Evolutionary conservation across 202 grass and related monocot genomes (phyloP).

Genomic region (Tripidium arundinaceum): DNA sequence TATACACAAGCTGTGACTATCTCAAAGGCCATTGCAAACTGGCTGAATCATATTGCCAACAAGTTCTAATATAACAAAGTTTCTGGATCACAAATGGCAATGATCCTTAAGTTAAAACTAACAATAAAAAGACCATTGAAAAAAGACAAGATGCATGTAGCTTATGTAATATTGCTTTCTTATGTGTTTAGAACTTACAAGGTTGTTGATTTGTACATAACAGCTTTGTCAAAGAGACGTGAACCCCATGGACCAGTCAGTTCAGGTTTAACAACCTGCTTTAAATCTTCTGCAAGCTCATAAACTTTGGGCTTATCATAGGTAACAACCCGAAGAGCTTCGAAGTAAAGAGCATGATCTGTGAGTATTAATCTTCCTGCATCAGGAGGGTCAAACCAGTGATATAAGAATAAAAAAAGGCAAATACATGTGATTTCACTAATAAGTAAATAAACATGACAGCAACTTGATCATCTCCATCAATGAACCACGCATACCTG

Average conservation of each 20-base stretch:
- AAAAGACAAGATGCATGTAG: not conserved
- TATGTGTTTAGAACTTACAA: slow-evolving; percentile 60
- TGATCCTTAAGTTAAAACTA: slow-evolving; percentile 7
- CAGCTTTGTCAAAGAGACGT: slow-evolving; percentile 95
- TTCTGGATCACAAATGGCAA: not conserved
- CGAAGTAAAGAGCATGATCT: slow-evolving; percentile 94
- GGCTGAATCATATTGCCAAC: not conserved
- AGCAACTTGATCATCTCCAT: slow-evolving; percentile 18
- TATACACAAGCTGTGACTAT: slow-evolving; percentile 8
- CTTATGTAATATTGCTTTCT: slow-evolving; percentile 12
- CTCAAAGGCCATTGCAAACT: not conserved
- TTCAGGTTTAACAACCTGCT: slow-evolving; percentile 90
- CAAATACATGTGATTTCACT: not conserved
- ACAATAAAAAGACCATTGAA: slow-evolving; percentile 3
- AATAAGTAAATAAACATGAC: slow-evolving; percentile 20
- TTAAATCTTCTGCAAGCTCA: slow-evolving; percentile 94
- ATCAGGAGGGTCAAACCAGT: slow-evolving; percentile 21
- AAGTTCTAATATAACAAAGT: slow-evolving; percentile 9
- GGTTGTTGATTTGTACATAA: slow-evolving; percentile 89
- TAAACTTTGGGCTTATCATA: slow-evolving; percentile 96
- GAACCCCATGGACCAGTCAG: slow-evolving; percentile 98
- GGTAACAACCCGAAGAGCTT: slow-evolving; percentile 75
- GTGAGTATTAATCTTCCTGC: slow-evolving; percentile 88
- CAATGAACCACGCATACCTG: slow-evolving; percentile 53
- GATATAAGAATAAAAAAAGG: slow-evolving; percentile 17